Evolutionary conservation across 306 rosid genomes (phyloP), one percentile per base, ranked within the genome.

Genomic region (Crotalaria pallida): DNA sequence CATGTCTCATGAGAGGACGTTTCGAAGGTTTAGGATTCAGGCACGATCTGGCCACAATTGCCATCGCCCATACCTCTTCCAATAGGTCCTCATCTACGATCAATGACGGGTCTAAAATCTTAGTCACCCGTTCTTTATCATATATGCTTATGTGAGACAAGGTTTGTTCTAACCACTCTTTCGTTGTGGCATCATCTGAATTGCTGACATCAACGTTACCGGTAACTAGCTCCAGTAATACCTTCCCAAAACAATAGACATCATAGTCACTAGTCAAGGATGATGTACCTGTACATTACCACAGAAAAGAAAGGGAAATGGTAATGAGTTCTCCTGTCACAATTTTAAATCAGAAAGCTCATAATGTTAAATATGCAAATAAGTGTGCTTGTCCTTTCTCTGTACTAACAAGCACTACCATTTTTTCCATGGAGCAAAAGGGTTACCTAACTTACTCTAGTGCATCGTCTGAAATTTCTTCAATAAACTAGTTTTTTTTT

Each of bases 61-160:
- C 89, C 91, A 91, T 88, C 10, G 97, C 96, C 99, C 97, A 95
- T 17, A 89, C 96, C 78, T 95, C 99, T 75, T 95, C 96, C 74
- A 95, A 29, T 17, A 91, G 80, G 84, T 95, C 99, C 58, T 95
- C 99, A 47, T 95, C 89, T 56, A 95, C 77, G 7, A 95, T 86
- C 64, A 95, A 79, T 55, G 88, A 82, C 2, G 99, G 92, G 50
- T 95, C 99, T 3, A 91, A 78, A 26, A 95, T 91, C 82, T 83
- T 91, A 1, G 58, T 83, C 49, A 95, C 43, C 48, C 73, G 81
- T 31, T 91, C 97, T 79, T 83, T 91, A 43, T 95, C 96, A 5
- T 75, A 75, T 67, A 89, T 82, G 73, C 71, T 91, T 48, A 95
- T 83, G 83, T 58, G 70, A 49, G 84, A 79, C 63, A 91, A 29